Percentiles rank a stretch among this genome's conserved stretches.
Conservation (phyloP, 2,329 filamentous ascomycete species). For the Septoria petroselini region DNA sequence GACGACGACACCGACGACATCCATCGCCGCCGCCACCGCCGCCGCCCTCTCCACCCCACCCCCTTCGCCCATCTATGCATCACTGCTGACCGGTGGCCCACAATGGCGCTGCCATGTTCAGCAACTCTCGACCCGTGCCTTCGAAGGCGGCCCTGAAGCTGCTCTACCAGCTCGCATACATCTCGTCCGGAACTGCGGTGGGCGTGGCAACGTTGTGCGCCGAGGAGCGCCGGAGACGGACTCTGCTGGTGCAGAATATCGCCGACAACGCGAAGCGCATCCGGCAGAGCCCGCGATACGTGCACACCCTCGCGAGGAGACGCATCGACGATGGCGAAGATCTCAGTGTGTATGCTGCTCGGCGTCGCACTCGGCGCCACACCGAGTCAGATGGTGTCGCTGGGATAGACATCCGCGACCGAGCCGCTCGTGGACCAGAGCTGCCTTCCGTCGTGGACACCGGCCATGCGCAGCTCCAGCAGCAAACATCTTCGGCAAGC, state of each 20-base stretch:
- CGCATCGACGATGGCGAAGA: neutral
- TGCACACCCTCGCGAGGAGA: constrained; percentile 23
- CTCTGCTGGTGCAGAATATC: constrained; percentile 35
- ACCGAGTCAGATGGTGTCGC: neutral
- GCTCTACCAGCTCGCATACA: constrained; percentile 41
- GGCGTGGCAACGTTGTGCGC: constrained; percentile 38
- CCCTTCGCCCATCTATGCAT: constrained; percentile 15
- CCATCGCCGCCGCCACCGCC: too few species aligned
- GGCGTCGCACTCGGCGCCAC: neutral
- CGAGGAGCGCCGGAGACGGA: constrained; percentile 39
- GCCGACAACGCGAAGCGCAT: constrained; percentile 38
- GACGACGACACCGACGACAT: too few species aligned
- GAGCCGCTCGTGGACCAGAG: constrained; percentile 19
- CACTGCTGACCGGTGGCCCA: constrained; percentile 21
- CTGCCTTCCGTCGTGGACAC: constrained; percentile 32
- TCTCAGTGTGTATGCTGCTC: neutral
- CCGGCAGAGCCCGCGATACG: constrained; percentile 33
- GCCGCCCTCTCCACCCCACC: too few species aligned
- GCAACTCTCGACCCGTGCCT: constrained; percentile 35
- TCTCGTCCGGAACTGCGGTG: constrained; percentile 40
- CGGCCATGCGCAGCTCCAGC: constrained; percentile 26
- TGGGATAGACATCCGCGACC: neutral
- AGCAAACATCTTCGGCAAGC: constrained; percentile 1
- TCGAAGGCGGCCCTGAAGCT: constrained; percentile 37
- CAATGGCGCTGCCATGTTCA: constrained; percentile 36